phyloP scores from a whole-genome alignment of 768 basidiomycete species.

The Nidularia pulvinata region DNA sequence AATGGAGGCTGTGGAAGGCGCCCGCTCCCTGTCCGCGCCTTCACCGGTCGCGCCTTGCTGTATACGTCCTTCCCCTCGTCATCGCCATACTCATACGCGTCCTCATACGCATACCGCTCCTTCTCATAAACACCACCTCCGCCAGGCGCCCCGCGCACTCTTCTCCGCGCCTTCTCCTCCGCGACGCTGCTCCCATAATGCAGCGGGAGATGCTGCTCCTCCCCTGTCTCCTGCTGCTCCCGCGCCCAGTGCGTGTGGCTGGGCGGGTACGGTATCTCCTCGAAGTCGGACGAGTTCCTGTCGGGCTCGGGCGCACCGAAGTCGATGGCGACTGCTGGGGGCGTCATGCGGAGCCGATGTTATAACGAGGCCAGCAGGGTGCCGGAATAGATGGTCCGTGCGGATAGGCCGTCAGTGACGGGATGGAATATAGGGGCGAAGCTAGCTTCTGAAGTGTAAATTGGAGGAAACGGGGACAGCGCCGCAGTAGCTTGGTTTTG shows the following conservation, averaged over 20 bases:
- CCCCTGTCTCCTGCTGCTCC: conserved; percentile 3
- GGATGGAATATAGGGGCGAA: too few relatives aligned
- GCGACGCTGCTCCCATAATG: conserved; percentile 37
- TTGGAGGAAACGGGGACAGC: too few relatives aligned
- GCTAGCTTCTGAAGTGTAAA: too few relatives aligned
- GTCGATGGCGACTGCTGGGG: conserved; percentile 68
- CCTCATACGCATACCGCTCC: conserved; percentile 12
- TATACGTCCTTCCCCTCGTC: conserved; percentile 54
- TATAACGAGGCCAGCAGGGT: too few relatives aligned
- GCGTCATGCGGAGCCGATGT: conserved; percentile 38
- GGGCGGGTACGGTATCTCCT: conserved; percentile 64
- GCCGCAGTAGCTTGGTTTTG: too few relatives aligned
- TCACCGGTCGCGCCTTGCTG: conserved; percentile 40
- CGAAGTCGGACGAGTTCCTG: conserved; percentile 61
- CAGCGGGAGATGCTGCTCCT: conserved; percentile 44
- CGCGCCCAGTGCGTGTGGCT: conserved; percentile 25
- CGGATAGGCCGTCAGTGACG: too few relatives aligned
- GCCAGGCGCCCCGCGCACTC: conserved; percentile 26
- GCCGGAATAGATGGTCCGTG: too few relatives aligned
- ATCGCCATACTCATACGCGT: conserved; percentile 23
- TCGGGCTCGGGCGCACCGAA: conserved; percentile 59
- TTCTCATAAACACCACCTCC: conserved; percentile 19
- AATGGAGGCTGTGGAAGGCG: conserved; percentile 56
- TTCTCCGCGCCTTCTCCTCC: conserved; percentile 68
- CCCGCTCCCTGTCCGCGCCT: conserved; percentile 51